These are phyloP conservation scores for Yarrowia sp. DNA, from an alignment of 805 yeast species.

Conservation along the genomic window DNA sequence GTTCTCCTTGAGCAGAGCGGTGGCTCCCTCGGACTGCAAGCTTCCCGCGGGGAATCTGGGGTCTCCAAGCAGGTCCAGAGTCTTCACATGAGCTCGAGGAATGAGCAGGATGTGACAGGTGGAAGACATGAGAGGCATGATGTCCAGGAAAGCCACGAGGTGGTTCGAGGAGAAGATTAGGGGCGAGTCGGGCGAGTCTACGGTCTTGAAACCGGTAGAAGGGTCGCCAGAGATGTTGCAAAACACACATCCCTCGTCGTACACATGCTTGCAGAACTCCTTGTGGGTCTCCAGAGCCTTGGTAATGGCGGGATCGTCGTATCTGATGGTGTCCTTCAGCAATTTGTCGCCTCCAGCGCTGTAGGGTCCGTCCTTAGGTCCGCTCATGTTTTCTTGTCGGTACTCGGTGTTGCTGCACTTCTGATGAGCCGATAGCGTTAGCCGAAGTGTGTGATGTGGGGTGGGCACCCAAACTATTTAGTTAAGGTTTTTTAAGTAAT, in stretches of 20 bases:
- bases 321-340: conserved; percentile 15
- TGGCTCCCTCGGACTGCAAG: conserved; percentile 13
- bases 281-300: conserved; percentile 22
- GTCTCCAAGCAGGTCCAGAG: conserved; percentile 35
- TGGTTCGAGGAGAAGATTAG: conserved; percentile 36
- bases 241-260: conserved; percentile 33
- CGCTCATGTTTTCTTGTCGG: conserved; percentile 5
- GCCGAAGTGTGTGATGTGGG: conserved; percentile 7
- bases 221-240: conserved; percentile 35
- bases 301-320: conserved; percentile 19
- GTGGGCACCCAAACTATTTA: not conserved
- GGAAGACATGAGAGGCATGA: conserved; percentile 41
- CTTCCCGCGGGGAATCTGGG: conserved; percentile 27
- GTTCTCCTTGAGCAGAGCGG: conserved; percentile 17
- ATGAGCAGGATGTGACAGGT: conserved; percentile 40
- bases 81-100: conserved; percentile 39
- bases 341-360: conserved; percentile 3
- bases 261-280: conserved; percentile 21
- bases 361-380: conserved; percentile 6
- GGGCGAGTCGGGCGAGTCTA: conserved; percentile 30
- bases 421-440: conserved; percentile 21
- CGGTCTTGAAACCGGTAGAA: conserved; percentile 28
- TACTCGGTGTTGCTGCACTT: not conserved
- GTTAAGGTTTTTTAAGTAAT: conserved; percentile 6
- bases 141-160: conserved; percentile 41